Conservation (phyloP, 805 yeast species). For the Metschnikowia koreensis region DNA sequence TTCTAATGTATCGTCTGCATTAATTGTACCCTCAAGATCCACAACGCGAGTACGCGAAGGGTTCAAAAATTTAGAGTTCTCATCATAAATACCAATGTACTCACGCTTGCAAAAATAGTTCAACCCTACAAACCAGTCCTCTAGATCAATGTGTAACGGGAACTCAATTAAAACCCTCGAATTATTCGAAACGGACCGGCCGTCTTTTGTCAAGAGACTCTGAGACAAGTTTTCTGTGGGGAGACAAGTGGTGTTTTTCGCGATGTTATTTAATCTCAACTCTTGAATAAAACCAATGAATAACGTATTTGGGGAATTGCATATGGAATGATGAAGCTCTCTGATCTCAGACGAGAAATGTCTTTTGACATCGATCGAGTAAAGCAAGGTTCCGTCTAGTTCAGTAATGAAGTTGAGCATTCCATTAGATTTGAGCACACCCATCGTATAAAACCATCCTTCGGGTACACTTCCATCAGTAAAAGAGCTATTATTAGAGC, state of each 20-base stretch:
- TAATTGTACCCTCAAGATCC: constrained; percentile 17
- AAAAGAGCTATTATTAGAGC: not conserved
- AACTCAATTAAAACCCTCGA: constrained; percentile 56
- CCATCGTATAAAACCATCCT: constrained; percentile 75
- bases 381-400: constrained; percentile 60
- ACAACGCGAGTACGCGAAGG: constrained; percentile 13
- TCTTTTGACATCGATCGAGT: constrained; percentile 53
- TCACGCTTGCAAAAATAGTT: constrained; percentile 63
- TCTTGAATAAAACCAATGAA: constrained; percentile 57
- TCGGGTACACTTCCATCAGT: constrained; percentile 31
- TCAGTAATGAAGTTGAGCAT: constrained; percentile 57
- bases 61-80: constrained; percentile 7
- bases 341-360: constrained; percentile 61
- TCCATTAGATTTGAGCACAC: constrained; percentile 65
- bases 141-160: constrained; percentile 65
- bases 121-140: constrained; percentile 73
- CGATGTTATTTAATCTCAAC: constrained; percentile 45
- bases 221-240: constrained; percentile 19
- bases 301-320: constrained; percentile 56
- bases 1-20: constrained; percentile 10
- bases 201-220: constrained; percentile 33
- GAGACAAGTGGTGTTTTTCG: constrained; percentile 30
- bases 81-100: constrained; percentile 36
- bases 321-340: constrained; percentile 60
- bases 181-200: constrained; percentile 30